Evolutionary conservation across 1,284 basidiomycete species (phyloP), one percentile per base, ranked within the genome.

Genomic region (Xerocomus minutiporus): DNA sequence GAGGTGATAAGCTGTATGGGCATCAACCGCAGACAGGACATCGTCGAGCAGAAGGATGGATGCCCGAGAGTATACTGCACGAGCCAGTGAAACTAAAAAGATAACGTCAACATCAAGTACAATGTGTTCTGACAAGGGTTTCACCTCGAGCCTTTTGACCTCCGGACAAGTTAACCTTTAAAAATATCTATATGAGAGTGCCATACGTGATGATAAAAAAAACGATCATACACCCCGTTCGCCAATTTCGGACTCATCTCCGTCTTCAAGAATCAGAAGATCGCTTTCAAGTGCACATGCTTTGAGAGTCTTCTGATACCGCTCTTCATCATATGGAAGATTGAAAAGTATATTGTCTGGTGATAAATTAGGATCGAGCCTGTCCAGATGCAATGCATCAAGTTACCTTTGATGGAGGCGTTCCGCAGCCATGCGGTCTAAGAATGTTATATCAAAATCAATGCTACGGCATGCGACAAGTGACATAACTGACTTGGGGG

Each of bases 41-140:
- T 99, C 96, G 62, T 99, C 96, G 39, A 98, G 74, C 42, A 97
- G 76, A 1, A 98, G 72, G 25, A 90, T 75, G 0, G 87, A 86
- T 8, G 96, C 95, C 29, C 92, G 80, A 49, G 91, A 95, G 71
- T 98, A 99, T 26, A 98, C 84, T 1, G 96, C 95, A 52, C 96
- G 85, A 23, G 95, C 95, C 8, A 96, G 77, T 0, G 91, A 91
- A 43, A 94, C 91, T 90, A 52, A 1, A 34, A 32, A 35, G 28
- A 52, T 20, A 50, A 15, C 48, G 38, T 52, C n/a, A 48, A 42
- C 17, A 15, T 13, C 20, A 31, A 45, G 12, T 26, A 5, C 0
- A 3, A 8, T 9, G 25, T 9, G 13, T 32, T 23, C 50, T 4
- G 36, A 44, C 3, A 49, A 31, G 5, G 29, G 8, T 57, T 74